Evolutionary conservation across 2,329 filamentous ascomycete species (phyloP), one percentile per base, ranked within the genome.

Genomic region (Cladosporium sp.): DNA sequence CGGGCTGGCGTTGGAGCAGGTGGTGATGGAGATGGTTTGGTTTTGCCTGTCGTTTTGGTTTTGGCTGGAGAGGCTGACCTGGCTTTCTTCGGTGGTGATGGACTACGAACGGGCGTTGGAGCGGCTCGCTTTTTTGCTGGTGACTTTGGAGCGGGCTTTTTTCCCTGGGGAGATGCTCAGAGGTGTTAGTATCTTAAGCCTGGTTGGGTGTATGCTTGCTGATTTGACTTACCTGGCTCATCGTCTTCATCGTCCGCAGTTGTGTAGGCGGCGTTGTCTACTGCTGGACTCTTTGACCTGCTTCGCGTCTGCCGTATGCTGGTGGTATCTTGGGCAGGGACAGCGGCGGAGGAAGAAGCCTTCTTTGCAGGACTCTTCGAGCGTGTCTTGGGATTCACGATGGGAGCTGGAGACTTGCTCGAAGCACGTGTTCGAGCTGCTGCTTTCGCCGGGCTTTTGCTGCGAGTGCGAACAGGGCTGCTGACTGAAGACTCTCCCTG

Each of bases 351-450:
- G 43, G 43, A 28, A 34, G 30, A 34, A 34, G 7, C 30, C 30
- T 34, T 34, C 34, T 55, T 55, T n/a, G 51, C 51, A 45, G 51
- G 51, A 25, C 51, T 55, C 51, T 55, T 43, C 7, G 51, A 55
- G 22, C 52, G 37, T 12, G 52, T 55, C 19, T 14, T 55, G 2
- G 52, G 19, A 7, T 20, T 45, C 19, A 20, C 42, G 15, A 39
- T 20, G 20, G 36, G 38, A 50, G 36, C 55, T 49, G 51, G 59
- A 51, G 20, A 39, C 40, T 28, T 49, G 55, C 25, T 51, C n/a
- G 15, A 34, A 43, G 22, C 28, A 37, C 34, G 50, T 37, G n/a
- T 28, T 20, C 15, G 28, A 49, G 36, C 42, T 22, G 19, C 25
- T 52, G 36, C 42, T 22, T 49, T 55, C 17, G 5, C 40, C 22